Percentiles rank a stretch among this genome's conserved stretches.
phyloP scores from a whole-genome alignment of 2,329 filamentous ascomycete genomes.

The Chaetomiaceae sp. region DNA sequence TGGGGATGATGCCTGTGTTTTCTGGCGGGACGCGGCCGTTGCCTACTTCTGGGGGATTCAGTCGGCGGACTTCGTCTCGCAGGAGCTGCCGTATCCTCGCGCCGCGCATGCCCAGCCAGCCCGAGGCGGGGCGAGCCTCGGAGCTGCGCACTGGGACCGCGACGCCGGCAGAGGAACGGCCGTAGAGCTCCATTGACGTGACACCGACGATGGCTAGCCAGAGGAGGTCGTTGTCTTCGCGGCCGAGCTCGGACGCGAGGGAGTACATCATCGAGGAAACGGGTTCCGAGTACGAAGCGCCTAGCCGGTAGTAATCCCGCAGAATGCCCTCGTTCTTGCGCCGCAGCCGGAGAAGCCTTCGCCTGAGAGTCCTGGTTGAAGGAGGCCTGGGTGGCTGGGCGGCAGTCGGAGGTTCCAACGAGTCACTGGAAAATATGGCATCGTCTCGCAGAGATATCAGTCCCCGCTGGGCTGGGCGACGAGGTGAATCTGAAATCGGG shows the following conservation, averaged over 20 bases:
- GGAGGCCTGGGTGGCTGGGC: constrained; percentile 57
- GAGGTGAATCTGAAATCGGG: constrained; percentile 62
- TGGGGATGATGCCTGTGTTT: constrained; percentile 77
- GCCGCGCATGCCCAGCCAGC: constrained; percentile 78
- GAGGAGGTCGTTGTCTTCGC: constrained; percentile 92
- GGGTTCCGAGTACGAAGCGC: constrained; percentile 89
- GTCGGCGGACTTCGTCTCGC: constrained; percentile 85
- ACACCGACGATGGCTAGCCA: constrained; percentile 95
- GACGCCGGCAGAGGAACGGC: constrained; percentile 75
- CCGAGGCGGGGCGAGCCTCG: constrained; percentile 55
- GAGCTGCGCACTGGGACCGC: constrained; percentile 55
- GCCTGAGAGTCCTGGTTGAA: constrained; percentile 67
- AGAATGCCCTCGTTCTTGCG: constrained; percentile 72
- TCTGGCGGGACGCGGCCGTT: constrained; percentile 62
- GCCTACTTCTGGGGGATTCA: constrained; percentile 72
- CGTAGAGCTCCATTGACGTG: constrained; percentile 88
- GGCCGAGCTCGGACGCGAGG: constrained; percentile 86
- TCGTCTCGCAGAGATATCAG: constrained; percentile 52
- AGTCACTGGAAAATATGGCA: constrained; percentile 43
- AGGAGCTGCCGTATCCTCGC: constrained; percentile 80
- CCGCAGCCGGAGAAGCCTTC: constrained; percentile 69
- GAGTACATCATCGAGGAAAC: constrained; percentile 94
- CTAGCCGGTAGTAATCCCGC: constrained; percentile 77
- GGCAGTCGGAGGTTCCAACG: constrained; percentile 51
- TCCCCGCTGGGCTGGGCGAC: constrained; percentile 55